These are phyloP conservation scores for Aspergillus ruber DNA, from an alignment of 2,329 filamentous ascomycete species.

Conservation along the genomic window DNA sequence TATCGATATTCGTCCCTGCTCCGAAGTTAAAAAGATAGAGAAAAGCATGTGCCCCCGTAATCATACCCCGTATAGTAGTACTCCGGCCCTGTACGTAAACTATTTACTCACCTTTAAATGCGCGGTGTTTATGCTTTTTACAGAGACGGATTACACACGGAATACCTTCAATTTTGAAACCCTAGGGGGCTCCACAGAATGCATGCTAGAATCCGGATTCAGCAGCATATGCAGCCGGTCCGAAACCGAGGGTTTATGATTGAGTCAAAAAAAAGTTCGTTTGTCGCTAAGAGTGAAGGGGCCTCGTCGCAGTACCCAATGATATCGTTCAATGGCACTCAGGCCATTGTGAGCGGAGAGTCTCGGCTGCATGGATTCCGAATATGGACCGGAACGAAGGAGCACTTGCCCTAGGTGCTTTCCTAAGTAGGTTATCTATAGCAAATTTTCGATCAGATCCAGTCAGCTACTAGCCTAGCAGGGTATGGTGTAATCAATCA, in stretches of 20 bases:
- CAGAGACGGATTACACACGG: neutral
- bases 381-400: neutral
- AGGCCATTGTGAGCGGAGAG: neutral
- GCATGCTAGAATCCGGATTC: neutral
- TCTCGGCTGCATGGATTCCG: neutral
- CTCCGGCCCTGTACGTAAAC: neutral
- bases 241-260: neutral
- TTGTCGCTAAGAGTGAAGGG: conserved; percentile 3
- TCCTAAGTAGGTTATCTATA: neutral
- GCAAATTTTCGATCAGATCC: neutral
- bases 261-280: neutral
- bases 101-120: neutral
- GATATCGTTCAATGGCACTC: neutral
- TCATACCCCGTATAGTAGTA: neutral
- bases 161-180: neutral
- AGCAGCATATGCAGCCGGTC: neutral
- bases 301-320: conserved; percentile 5
- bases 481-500: neutral
- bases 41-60: neutral
- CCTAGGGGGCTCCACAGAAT: neutral
- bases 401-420: neutral
- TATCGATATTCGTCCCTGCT: neutral
- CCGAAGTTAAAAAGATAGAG: neutral
- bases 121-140: neutral
- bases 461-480: neutral